These are phyloP conservation scores for Sporothrix brunneoviolacea DNA, from an alignment of 2,329 filamentous ascomycete species.

Conservation along the genomic window DNA sequence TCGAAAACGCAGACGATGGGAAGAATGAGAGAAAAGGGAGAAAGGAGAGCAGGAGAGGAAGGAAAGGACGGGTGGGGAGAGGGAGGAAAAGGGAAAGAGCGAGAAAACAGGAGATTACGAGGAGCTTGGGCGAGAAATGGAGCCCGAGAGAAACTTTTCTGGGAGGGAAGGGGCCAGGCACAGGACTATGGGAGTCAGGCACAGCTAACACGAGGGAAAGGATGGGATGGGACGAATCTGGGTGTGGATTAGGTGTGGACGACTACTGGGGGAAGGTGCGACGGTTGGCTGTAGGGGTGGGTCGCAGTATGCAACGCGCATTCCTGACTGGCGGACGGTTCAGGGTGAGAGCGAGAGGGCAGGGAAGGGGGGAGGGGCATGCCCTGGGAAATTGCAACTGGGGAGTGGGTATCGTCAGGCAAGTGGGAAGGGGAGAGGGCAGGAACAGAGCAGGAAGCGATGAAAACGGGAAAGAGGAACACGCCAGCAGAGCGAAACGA, in stretches of 20 bases:
- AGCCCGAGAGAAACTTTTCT: not conserved
- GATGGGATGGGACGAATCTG: not conserved
- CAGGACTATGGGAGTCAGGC: not conserved
- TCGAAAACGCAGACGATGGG: not conserved
- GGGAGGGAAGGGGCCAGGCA: not conserved
- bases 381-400: constrained; percentile 8
- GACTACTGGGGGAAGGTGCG: constrained; percentile 12
- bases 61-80: not conserved
- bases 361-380: not conserved
- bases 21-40: not conserved
- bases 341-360: not conserved
- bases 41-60: not conserved
- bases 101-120: constrained; percentile 11
- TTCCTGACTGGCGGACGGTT: constrained; percentile 5
- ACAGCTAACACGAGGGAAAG: not conserved
- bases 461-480: too few species aligned
- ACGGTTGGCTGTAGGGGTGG: constrained; percentile 9
- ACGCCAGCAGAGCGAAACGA: not conserved
- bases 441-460: not conserved
- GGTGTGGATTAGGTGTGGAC: constrained; percentile 9
- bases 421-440: not conserved
- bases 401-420: constrained; percentile 1
- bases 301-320: constrained; percentile 1
- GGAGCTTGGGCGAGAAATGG: constrained; percentile 4
- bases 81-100: constrained; percentile 4